These are phyloP conservation scores for Poronia punctata DNA, from an alignment of 495 filamentous ascomycete species.

Conservation along the genomic window DNA sequence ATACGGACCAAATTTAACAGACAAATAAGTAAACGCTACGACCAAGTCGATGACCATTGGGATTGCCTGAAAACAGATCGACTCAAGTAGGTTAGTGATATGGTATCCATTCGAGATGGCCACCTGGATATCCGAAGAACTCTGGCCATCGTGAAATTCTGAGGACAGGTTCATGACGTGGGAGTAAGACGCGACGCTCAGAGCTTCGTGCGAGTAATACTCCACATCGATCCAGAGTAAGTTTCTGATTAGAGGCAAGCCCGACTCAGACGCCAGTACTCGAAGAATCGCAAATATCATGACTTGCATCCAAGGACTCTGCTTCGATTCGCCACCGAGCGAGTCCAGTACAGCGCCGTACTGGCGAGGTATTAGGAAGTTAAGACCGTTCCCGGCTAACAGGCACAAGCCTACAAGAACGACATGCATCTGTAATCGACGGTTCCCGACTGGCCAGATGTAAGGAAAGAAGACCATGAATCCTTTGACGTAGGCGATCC, in stretches of 20 bases:
- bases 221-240: conserved; percentile 63
- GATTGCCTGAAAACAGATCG: conserved; percentile 56
- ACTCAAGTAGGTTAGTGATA: conserved; percentile 57
- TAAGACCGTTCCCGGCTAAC: conserved; percentile 52
- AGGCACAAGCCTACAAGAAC: conserved; percentile 54
- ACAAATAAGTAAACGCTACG: conserved; percentile 64
- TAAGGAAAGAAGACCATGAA: conserved; percentile 58
- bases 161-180: conserved; percentile 72
- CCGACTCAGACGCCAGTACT: conserved; percentile 50
- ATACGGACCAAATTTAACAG: conserved; percentile 61
- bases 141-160: conserved; percentile 73
- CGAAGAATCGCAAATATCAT: conserved; percentile 47
- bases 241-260: conserved; percentile 46
- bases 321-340: conserved; percentile 32
- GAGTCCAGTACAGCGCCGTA: conserved; percentile 56
- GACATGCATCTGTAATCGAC: conserved; percentile 47
- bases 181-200: conserved; percentile 61
- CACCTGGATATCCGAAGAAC: conserved; percentile 61
- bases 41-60: conserved; percentile 68
- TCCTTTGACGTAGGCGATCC: conserved; percentile 56
- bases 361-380: conserved; percentile 60
- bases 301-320: conserved; percentile 49
- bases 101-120: conserved; percentile 59
- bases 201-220: conserved; percentile 52
- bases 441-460: conserved; percentile 55